Conservation (phyloP, 148 eudicot genomes). For the Nepenthes gracilis region DNA sequence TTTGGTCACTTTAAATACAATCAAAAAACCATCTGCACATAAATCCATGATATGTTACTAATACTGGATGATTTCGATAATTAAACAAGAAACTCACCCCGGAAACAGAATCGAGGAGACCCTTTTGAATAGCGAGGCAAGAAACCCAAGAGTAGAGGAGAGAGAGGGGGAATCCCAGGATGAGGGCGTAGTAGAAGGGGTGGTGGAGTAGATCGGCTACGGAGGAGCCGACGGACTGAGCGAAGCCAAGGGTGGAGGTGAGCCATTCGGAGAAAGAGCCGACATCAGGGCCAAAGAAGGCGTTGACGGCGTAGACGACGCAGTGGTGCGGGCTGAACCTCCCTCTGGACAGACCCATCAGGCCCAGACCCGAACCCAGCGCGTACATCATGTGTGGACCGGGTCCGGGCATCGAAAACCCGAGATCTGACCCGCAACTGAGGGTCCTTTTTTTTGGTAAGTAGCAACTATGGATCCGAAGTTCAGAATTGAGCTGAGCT, state of each 20-base stretch:
- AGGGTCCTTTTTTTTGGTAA: no score
- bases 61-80: no score
- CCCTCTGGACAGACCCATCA: conserved; percentile 51
- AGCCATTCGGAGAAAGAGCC: conserved; percentile 90
- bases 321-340: conserved; percentile 85
- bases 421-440: no score
- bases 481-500: no score
- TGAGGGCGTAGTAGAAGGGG: conserved; percentile 50
- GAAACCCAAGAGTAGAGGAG: conserved; percentile 56
- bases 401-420: conserved; percentile 68
- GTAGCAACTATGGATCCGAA: no score
- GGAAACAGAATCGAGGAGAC: conserved; percentile 51
- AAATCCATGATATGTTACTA: no score
- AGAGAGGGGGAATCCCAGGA: conserved; percentile 67
- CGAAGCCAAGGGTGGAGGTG: conserved; percentile 42
- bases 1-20: no score
- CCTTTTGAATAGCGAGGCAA: conserved; percentile 27
- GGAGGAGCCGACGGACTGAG: conserved; percentile 23
- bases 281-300: conserved; percentile 93
- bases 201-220: conserved; percentile 49
- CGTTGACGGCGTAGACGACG: conserved; percentile 69
- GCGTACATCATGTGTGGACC: conserved; percentile 93
- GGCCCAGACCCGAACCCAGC: conserved; percentile 46
- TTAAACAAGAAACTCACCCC: conserved; percentile 23
- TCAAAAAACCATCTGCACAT: no score